Evolutionary conservation across 805 yeast species (phyloP).

Genomic region (Starmerella sp.): DNA sequence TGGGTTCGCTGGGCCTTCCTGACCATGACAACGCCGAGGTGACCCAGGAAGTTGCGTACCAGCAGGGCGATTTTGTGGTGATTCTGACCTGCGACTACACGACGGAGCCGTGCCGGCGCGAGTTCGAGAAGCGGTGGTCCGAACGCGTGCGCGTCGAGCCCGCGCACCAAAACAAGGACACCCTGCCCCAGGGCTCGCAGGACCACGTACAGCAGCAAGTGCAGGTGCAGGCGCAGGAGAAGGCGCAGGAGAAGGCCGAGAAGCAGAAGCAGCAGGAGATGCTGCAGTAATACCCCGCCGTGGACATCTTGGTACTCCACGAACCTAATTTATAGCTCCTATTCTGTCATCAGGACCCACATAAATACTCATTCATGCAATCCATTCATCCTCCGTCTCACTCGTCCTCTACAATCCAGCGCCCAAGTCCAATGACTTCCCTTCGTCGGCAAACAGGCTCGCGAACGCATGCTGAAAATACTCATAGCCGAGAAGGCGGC

Average conservation of each 20-base stretch:
- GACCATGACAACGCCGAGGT: conserved; percentile 17
- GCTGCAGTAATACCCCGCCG: not conserved
- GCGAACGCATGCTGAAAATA: no score
- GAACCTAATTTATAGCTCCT: no score
- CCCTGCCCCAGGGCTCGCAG: conserved; percentile 7
- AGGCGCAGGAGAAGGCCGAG: conserved; percentile 22
- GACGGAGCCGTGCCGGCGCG: conserved; percentile 23
- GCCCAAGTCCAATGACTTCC: no score
- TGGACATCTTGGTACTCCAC: no score
- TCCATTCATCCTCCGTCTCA: no score
- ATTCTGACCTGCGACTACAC: conserved; percentile 29
- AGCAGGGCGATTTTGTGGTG: conserved; percentile 28
- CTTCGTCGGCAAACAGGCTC: no score
- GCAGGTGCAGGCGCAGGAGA: conserved; percentile 20
- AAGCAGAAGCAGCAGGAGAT: conserved; percentile 7
- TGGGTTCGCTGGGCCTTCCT: conserved; percentile 31
- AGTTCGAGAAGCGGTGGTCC: conserved; percentile 25
- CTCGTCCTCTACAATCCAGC: no score
- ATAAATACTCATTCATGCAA: no score
- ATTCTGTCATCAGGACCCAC: no score
- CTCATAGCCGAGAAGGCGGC: no score
- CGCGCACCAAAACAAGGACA: not conserved
- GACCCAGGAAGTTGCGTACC: conserved; percentile 23
- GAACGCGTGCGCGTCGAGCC: conserved; percentile 21
- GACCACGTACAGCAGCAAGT: conserved; percentile 22